phyloP scores from a whole-genome alignment of 2,329 filamentous ascomycete species.

The Teratosphaeria zuluensis region DNA sequence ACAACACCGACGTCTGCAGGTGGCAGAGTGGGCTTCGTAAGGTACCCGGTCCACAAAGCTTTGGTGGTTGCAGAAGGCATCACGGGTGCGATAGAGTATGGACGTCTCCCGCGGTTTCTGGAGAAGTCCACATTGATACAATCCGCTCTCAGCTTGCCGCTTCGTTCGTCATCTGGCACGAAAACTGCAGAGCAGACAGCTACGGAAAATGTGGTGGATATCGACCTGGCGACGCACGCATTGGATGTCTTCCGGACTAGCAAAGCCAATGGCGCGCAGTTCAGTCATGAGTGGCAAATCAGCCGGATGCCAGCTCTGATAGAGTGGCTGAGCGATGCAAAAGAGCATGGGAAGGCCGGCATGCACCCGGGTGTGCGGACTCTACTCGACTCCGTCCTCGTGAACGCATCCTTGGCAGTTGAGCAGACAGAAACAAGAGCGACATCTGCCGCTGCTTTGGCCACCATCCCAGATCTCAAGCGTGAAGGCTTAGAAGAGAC shows the following conservation, averaged over 20 bases:
- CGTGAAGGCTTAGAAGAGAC: slow-evolving; percentile 45
- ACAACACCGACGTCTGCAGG: slow-evolving; percentile 57
- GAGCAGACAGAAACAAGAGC: slow-evolving; percentile 23
- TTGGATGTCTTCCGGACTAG: slow-evolving; percentile 36
- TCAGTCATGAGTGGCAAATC: slow-evolving; percentile 26
- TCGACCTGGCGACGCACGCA: slow-evolving; percentile 52
- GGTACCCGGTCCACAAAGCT: slow-evolving; percentile 75
- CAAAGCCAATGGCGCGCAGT: slow-evolving; percentile 24
- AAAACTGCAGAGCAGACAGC: slow-evolving; percentile 3
- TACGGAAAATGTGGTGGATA: slow-evolving; percentile 45
- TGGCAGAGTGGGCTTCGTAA: slow-evolving; percentile 56
- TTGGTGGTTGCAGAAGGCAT: slow-evolving; percentile 67
- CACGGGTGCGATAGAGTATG: slow-evolving; percentile 51
- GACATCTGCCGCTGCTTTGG: slow-evolving; percentile 16
- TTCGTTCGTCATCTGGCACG: slow-evolving; percentile 9
- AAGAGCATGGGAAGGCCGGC: slow-evolving; percentile 26
- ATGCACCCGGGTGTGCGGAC: slow-evolving; percentile 58
- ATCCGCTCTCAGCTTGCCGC: slow-evolving; percentile 49
- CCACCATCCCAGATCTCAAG: slow-evolving; percentile 32
- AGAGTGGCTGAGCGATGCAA: slow-evolving; percentile 17
- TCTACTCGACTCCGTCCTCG: slow-evolving; percentile 59
- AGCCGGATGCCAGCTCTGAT: slow-evolving; percentile 20
- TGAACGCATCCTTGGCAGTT: slow-evolving; percentile 44
- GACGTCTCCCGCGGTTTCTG: slow-evolving; percentile 28
- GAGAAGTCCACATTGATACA: slow-evolving; percentile 34